A percentile compares a stretch with the other conserved stretches of the same genome.
phyloP scores from a whole-genome alignment of 2,329 filamentous ascomycete species.

The Aspergillus cejpii region DNA sequence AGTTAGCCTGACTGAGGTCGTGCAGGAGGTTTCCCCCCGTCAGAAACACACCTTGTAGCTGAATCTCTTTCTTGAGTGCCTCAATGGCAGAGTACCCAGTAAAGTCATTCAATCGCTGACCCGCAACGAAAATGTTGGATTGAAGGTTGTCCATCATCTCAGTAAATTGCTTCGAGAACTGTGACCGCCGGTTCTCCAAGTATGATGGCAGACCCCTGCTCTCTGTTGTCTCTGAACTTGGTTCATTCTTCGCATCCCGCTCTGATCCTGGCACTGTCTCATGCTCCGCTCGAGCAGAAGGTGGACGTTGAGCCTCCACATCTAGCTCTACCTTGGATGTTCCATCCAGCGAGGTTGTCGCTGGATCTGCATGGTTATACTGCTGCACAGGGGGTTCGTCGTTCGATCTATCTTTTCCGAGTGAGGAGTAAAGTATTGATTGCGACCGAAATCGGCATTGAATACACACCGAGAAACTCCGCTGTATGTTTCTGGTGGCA shows the following conservation, averaged over 20 bases:
- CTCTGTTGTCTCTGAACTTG: neutral
- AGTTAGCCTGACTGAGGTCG: constrained; percentile 5
- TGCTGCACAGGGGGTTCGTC: constrained; percentile 16
- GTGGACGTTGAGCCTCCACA: constrained; percentile 17
- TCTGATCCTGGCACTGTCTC: constrained; percentile 11
- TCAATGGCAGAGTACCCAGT: constrained; percentile 94
- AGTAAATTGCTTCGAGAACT: constrained; percentile 56
- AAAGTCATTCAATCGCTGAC: constrained; percentile 83
- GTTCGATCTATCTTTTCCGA: constrained; percentile 18
- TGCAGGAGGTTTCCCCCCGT: neutral
- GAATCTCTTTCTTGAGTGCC: constrained; percentile 71
- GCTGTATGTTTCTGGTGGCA: constrained; percentile 17
- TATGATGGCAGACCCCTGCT: constrained; percentile 31
- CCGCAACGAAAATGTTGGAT: constrained; percentile 73
- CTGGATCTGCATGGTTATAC: constrained; percentile 4
- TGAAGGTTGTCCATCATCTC: constrained; percentile 84
- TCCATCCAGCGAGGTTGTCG: constrained; percentile 24
- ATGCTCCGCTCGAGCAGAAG: constrained; percentile 12
- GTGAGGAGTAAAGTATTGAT: constrained; percentile 20
- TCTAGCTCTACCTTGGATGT: constrained; percentile 13
- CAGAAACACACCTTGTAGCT: constrained; percentile 51
- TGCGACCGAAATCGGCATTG: constrained; percentile 39
- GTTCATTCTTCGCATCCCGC: constrained; percentile 7
- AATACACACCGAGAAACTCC: constrained; percentile 37
- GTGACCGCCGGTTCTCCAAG: constrained; percentile 46